Base-by-base conservation (phyloP, 768 basidiomycete genomes). In the Termitomyces sp. region DNA sequence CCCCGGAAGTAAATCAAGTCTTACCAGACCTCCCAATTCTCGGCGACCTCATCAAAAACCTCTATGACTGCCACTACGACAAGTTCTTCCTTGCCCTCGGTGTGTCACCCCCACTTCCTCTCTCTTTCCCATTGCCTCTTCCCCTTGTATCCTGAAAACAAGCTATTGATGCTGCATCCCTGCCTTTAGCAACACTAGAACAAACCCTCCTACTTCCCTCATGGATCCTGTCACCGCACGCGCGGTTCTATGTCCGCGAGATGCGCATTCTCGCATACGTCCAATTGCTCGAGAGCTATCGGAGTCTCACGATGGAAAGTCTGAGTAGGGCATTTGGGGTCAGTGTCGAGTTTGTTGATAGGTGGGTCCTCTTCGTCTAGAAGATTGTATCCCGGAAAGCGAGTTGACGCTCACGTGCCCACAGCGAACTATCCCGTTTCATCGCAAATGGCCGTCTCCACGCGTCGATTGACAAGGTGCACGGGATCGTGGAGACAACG, bases 261-360 rank as follows among this genome's bases (percentile, higher is more conserved):
- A 94, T 98, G 91, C 86, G 97, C 34, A 94, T 98, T 61, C 84
- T 89, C 19, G 94, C 95, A 0, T 98, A 97, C 72, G 74, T 79
- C 27, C 96, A 98, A 65, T 78, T 98, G 5, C 77, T 99, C n/a
- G 92, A 98, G 68, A 86, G 83, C 10, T 99, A 98, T 69, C 81
- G 88, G 37, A 90, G 87, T 55, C 78, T 98, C 43, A 98, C 96
- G 1, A 75, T 99, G 21, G 88, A 94, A 51, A 91, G 89, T 63
- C 80, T 98, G 60, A 82, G 84, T 48, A 73, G 79, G 1, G 92
- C 94, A 21, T 98, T 98, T 60, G 96, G 96, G 23, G 95, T 98
- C 35, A 84, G 85, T 45, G 80, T 86, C 27, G 85, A 86, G 8
- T 98, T 94, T 66, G 83, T 98, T 39, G 95, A 97, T 70, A 85